Evolutionary conservation across 495 filamentous ascomycete species (phyloP).

Genomic region (Penicillium daleae): DNA sequence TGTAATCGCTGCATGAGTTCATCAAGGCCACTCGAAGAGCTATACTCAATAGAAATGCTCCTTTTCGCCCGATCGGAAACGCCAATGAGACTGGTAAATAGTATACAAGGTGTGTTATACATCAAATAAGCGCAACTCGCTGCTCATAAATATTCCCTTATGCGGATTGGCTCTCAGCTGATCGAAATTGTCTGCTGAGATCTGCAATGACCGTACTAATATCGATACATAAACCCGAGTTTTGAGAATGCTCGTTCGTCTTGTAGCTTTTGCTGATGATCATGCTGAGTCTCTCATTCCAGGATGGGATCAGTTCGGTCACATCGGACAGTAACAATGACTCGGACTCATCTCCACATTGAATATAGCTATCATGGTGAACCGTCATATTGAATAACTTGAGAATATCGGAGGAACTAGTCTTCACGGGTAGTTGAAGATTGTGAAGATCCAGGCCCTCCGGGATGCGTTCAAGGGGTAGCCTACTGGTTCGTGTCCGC

Average conservation of each 20-base stretch:
- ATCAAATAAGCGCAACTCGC: not conserved
- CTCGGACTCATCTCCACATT: constrained; percentile 6
- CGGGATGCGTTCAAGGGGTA: constrained; percentile 45
- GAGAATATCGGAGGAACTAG: constrained; percentile 13
- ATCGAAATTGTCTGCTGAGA: not conserved
- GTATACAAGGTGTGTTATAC: not conserved
- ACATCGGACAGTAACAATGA: constrained; percentile 9
- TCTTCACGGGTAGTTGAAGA: constrained; percentile 19
- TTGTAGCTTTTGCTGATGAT: constrained; percentile 18
- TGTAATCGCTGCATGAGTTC: not conserved
- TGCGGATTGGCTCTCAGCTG: not conserved
- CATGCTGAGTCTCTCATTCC: constrained; percentile 18
- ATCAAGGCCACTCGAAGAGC: not conserved
- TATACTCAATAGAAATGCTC: not conserved
- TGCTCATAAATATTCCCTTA: not conserved
- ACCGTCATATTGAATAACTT: constrained; percentile 9
- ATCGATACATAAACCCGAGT: constrained; percentile 9
- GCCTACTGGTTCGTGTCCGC: constrained; percentile 31
- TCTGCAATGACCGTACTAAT: constrained; percentile 5
- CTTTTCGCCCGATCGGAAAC: not conserved
- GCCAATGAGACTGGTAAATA: not conserved
- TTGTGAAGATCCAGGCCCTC: constrained; percentile 35
- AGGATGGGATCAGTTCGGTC: constrained; percentile 13
- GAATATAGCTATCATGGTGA: constrained; percentile 27
- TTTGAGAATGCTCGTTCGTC: not conserved